Evolutionary conservation across 306 rosid genomes (phyloP), one percentile per base, ranked within the genome.

Genomic region (Lablab purpureus): DNA sequence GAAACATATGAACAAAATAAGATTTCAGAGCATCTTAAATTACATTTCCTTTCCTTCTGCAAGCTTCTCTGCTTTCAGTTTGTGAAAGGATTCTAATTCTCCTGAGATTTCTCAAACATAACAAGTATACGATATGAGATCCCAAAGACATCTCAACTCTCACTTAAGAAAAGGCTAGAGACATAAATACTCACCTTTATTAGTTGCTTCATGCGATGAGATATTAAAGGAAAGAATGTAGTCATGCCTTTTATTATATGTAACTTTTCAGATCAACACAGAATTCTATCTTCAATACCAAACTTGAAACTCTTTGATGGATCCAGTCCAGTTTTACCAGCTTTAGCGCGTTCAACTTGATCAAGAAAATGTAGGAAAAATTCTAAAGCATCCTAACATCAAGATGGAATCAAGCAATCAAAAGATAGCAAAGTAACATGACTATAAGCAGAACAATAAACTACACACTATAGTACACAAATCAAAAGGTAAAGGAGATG

Each of bases 181-280:
- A 69, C 50, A 7, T 28, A n/a, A n/a, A n/a, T n/a, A n/a, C n/a
- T n/a, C n/a, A 85, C 99, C 94, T 86, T 93, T 93, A 85, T 95
- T 95, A 58, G 93, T 90, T 43, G 99, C 99, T 79, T 85, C 94
- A 69, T 87, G 84, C n/a, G n/a, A n/a, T n/a, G n/a, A n/a, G n/a
- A 34, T 3, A 87, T 91, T 92, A 73, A 95, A 80, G 72, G 98
- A 93, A 51, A 95, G 98, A 79, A 92, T 95, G 73, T 91, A 92
- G 82, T 95, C 98, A 54, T 77, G 83, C 84, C 98, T 93, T 87
- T 86, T 87, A 82, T 93, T 90, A 82, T 95, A 95, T 2, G 93
- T 85, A 89, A 95, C 96, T 84, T 95, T 95, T 83, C 99, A 64
- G 98, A 92, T 22, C 97, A 93, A 74, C 99, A 95, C 80, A 84